Conservation (phyloP, 495 filamentous ascomycete genomes). For the Cercophora sp. region DNA sequence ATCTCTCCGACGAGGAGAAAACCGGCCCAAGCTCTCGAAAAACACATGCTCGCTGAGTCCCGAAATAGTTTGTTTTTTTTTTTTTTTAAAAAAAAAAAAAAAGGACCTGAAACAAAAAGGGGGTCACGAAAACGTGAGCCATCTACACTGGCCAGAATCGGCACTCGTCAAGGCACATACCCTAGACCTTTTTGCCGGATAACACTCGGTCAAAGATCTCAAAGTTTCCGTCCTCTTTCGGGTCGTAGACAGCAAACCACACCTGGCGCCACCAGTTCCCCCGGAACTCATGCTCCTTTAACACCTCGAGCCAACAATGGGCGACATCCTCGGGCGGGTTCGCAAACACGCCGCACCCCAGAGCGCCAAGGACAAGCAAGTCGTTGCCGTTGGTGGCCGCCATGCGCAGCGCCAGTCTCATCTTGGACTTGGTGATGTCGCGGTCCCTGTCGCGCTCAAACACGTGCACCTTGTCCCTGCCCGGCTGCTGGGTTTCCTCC, state of each 20-base stretch:
- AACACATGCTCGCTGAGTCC: no score
- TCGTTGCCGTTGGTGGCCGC: constrained; percentile 48
- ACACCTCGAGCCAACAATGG: constrained; percentile 52
- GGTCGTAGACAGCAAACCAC: constrained; percentile 45
- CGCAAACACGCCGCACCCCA: constrained; percentile 60
- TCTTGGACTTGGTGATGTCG: constrained; percentile 52
- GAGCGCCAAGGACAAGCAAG: constrained; percentile 55
- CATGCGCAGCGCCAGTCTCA: constrained; percentile 52
- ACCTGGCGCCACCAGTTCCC: constrained; percentile 53
- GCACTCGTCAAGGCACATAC: no score
- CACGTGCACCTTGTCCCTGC: constrained; percentile 11
- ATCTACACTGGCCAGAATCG: no score
- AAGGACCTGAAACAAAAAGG: no score
- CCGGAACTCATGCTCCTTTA: constrained; percentile 54
- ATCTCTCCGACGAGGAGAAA: no score
- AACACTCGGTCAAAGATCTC: constrained; percentile 46
- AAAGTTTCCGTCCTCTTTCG: constrained; percentile 44
- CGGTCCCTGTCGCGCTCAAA: constrained; percentile 33
- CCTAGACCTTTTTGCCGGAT: constrained; percentile 35
- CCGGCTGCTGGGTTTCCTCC: no score
- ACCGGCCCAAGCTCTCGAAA: no score
- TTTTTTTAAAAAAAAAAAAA: no score
- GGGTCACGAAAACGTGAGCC: no score
- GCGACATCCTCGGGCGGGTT: constrained; percentile 56
- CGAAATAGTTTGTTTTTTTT: no score